These are phyloP conservation scores for Nothopassalora personata DNA, from an alignment of 2,329 filamentous ascomycete genomes.

Conservation along the genomic window DNA sequence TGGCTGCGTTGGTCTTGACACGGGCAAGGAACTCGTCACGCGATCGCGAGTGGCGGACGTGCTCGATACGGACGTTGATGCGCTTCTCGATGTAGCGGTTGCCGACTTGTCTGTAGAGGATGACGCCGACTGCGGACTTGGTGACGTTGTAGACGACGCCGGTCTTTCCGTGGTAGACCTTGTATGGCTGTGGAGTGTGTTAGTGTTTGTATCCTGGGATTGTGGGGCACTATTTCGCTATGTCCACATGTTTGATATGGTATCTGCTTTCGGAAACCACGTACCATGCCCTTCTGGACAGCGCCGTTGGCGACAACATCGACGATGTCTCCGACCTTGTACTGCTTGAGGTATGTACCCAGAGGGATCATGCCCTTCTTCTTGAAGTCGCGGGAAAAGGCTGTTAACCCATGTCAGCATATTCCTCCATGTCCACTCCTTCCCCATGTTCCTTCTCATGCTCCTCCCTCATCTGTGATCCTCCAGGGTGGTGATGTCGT, in stretches of 20 bases:
- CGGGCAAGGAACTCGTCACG: slow-evolving; percentile 93
- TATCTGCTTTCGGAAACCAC: slow-evolving; percentile 33
- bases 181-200: slow-evolving; percentile 63
- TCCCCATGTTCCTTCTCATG: slow-evolving; percentile 4
- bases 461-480: slow-evolving; percentile 4
- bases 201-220: slow-evolving; percentile 2
- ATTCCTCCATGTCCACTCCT: slow-evolving; percentile 7
- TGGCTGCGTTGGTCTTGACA: slow-evolving; percentile 91
- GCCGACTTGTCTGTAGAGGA: slow-evolving; percentile 99
- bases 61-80: slow-evolving; percentile 97
- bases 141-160: slow-evolving; percentile 72
- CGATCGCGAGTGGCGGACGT: slow-evolving; percentile 89
- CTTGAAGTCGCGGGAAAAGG: slow-evolving; percentile 92
- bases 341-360: slow-evolving; percentile 89
- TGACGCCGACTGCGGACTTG: slow-evolving; percentile 95
- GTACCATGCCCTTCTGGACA: slow-evolving; percentile 84
- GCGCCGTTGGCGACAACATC: slow-evolving; percentile 99
- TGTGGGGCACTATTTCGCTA: background rate
- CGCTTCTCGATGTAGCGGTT: slow-evolving; percentile 99
- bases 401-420: slow-evolving; percentile 24
- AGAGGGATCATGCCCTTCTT: slow-evolving; percentile 90
- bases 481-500: slow-evolving; percentile 18
- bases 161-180: slow-evolving; percentile 99
- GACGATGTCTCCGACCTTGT: slow-evolving; percentile 98
- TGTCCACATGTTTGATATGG: background rate